Conservation (phyloP, 352 stramenopile species). For the Peronospora farinosa region DNA sequence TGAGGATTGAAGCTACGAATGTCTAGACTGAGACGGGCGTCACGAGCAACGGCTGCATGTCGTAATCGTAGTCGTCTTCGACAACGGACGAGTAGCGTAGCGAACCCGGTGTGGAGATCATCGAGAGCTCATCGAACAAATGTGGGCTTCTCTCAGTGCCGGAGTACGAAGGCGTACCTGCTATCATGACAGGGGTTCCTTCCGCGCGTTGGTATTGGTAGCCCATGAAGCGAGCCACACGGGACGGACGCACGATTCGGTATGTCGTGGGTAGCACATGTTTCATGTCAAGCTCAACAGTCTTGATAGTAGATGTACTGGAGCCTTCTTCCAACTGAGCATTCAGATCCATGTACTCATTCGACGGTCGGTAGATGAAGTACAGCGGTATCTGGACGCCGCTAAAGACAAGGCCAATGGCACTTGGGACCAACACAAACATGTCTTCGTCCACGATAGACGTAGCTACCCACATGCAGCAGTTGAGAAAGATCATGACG, state of each 20-base stretch:
- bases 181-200: slow-evolving; percentile 14
- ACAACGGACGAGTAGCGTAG: slow-evolving; percentile 13
- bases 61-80: slow-evolving; percentile 11
- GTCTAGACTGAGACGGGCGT: slow-evolving; percentile 19
- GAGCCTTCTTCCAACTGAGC: slow-evolving; percentile 21
- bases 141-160: slow-evolving; percentile 13
- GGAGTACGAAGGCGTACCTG: slow-evolving; percentile 14
- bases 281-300: slow-evolving; percentile 4
- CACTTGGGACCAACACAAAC: slow-evolving; percentile 43
- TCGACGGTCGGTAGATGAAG: slow-evolving; percentile 34
- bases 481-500: slow-evolving; percentile 43
- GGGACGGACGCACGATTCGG: slow-evolving; percentile 22
- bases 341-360: slow-evolving; percentile 19
- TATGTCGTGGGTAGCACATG: slow-evolving; percentile 13
- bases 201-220: slow-evolving; percentile 25
- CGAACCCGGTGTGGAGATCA: slow-evolving; percentile 3
- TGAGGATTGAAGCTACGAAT: neutral
- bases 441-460: slow-evolving; percentile 37
- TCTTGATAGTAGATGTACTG: slow-evolving; percentile 9
- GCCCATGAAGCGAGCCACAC: slow-evolving; percentile 16
- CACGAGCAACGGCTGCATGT: slow-evolving; percentile 22
- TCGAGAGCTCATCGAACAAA: slow-evolving; percentile 13
- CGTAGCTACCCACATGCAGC: slow-evolving; percentile 48
- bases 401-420: slow-evolving; percentile 36
- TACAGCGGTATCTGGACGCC: slow-evolving; percentile 46